Evolutionary conservation across 1,284 basidiomycete genomes (phyloP).

Genomic region (Tylopilus orsonianus): DNA sequence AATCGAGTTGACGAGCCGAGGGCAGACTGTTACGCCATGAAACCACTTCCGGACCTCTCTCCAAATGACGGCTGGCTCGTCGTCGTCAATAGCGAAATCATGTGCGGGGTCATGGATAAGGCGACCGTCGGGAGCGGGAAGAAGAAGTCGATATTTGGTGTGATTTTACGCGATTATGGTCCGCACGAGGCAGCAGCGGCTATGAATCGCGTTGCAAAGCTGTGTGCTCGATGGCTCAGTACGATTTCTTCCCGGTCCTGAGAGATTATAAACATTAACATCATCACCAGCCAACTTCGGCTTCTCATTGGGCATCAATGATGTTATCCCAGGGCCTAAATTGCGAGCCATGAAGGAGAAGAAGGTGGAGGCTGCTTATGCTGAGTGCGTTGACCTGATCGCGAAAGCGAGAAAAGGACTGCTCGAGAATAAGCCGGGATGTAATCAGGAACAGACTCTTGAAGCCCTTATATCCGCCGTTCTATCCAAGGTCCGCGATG

Average conservation of each 20-base stretch:
- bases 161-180: constrained; percentile 97
- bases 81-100: constrained; percentile 97
- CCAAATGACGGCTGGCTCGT: constrained; percentile 99
- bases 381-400: constrained; percentile 86
- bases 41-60: constrained; percentile 78
- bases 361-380: constrained; percentile 89
- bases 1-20: constrained; percentile 89
- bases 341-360: constrained; percentile 82
- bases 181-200: constrained; percentile 91
- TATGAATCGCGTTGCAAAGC: constrained; percentile 96
- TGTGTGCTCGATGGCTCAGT: constrained; percentile 94
- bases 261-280: constrained; percentile 3
- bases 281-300: constrained; percentile 81
- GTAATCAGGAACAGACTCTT: constrained; percentile 95
- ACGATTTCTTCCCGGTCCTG: constrained; percentile 27
- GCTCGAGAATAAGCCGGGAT: constrained; percentile 94
- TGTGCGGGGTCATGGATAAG: constrained; percentile 99
- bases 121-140: constrained; percentile 97
- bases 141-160: constrained; percentile 99
- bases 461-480: constrained; percentile 95
- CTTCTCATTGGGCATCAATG: constrained; percentile 98
- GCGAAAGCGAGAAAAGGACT: constrained; percentile 88
- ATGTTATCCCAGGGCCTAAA: constrained; percentile 93
- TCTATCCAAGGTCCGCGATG: constrained; percentile 92
- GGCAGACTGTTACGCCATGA: constrained; percentile 59